Evolutionary conservation across 257 asterid species (phyloP).

Genomic region (Solanum peruvianum): DNA sequence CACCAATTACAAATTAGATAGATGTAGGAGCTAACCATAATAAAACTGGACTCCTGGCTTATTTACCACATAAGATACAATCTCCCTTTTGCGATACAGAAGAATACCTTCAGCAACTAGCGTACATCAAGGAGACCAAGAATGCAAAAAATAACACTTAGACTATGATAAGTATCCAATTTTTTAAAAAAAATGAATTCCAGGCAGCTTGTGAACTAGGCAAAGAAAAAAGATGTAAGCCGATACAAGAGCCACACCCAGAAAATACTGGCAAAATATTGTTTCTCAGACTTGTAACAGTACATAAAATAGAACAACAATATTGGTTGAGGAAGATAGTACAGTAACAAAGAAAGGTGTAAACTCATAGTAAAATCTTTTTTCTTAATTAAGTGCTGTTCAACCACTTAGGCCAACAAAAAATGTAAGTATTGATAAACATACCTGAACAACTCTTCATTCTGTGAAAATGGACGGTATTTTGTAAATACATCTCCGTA

Average conservation of each 20-base stretch:
- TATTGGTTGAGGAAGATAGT: not conserved
- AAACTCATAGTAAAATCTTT: slow-evolving; percentile 1
- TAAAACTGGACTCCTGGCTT: not conserved
- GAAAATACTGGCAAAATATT: not conserved
- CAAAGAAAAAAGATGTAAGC: not conserved
- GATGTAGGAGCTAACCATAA: slow-evolving; percentile 4
- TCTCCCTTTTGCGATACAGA: not conserved
- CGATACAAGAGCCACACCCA: not conserved
- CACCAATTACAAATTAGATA: slow-evolving; percentile 12
- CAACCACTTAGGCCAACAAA: not conserved
- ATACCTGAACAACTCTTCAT: slow-evolving; percentile 84
- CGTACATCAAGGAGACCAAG: not conserved
- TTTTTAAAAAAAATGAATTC: not conserved
- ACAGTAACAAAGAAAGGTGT: not conserved
- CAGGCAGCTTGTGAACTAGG: not conserved
- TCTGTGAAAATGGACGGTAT: slow-evolving; percentile 67
- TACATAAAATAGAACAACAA: not conserved
- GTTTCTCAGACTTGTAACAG: not conserved
- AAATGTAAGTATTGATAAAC: not conserved
- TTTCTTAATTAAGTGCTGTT: not conserved
- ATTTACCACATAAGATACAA: not conserved
- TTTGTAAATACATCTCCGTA: slow-evolving; percentile 83
- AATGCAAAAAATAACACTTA: not conserved
- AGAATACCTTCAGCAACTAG: not conserved
- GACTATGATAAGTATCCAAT: not conserved